Evolutionary conservation across 768 basidiomycete genomes (phyloP).

Genomic region (Phlegmacium glaucopus): DNA sequence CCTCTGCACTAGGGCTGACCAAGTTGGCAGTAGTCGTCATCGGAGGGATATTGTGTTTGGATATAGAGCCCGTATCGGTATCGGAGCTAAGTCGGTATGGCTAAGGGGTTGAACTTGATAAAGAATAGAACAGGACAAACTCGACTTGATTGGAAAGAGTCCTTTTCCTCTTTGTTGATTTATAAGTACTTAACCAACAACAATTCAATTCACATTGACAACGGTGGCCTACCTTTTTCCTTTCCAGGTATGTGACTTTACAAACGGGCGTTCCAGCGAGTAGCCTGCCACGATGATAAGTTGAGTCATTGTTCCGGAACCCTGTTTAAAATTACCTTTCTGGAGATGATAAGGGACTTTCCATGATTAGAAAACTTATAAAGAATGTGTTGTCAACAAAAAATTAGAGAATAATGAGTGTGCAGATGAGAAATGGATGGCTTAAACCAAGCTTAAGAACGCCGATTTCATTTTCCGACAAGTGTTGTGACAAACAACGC

Average conservation of each 20-base stretch:
- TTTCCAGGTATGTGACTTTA: constrained; percentile 31
- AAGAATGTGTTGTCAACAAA: not conserved
- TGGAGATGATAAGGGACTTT: constrained; percentile 10
- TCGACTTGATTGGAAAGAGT: constrained; percentile 14
- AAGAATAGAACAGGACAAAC: constrained; percentile 9
- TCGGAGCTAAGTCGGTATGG: constrained; percentile 9
- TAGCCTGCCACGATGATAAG: not conserved
- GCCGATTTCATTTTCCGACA: constrained; percentile 16
- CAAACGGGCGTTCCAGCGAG: constrained; percentile 7
- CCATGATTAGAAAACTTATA: constrained; percentile 11
- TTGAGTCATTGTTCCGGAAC: not conserved
- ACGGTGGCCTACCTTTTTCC: constrained; percentile 28
- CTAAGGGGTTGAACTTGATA: not conserved
- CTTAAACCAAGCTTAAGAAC: not conserved
- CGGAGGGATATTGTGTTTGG: constrained; percentile 5
- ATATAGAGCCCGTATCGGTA: constrained; percentile 15
- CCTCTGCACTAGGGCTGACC: constrained; percentile 5
- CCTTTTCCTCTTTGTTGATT: constrained; percentile 21
- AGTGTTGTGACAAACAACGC: constrained; percentile 18
- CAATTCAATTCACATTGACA: constrained; percentile 3
- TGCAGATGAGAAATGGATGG: constrained; percentile 3
- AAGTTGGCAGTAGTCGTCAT: constrained; percentile 14
- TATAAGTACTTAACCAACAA: constrained; percentile 8
- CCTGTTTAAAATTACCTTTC: constrained; percentile 13
- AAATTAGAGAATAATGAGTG: constrained; percentile 4